Evolutionary conservation across 208 protist species (phyloP).

Genomic region (Spongospora subterranea): DNA sequence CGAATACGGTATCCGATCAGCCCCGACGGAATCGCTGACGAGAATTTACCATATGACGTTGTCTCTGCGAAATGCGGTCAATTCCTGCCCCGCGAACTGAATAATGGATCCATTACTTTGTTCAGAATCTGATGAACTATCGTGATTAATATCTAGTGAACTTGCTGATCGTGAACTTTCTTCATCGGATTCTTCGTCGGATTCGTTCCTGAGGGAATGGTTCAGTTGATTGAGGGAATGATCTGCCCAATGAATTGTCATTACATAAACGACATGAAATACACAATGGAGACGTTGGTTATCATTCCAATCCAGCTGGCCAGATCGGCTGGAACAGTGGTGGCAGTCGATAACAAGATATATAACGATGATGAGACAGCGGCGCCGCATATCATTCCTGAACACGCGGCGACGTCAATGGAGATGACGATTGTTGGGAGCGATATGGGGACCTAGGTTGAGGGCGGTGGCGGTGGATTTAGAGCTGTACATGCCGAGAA

Average conservation of each 20-base stretch:
- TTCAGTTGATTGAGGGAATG: neutral
- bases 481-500: neutral
- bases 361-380: neutral
- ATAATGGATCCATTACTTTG: too few species aligned
- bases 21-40: neutral
- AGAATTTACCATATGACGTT: neutral
- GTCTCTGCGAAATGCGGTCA: too few species aligned
- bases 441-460: neutral
- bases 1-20: conserved; percentile 1
- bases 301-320: neutral
- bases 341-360: neutral
- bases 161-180: too few species aligned
- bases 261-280: neutral
- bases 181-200: too few species aligned
- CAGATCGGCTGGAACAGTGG: neutral
- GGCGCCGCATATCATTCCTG: neutral
- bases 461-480: neutral
- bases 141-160: too few species aligned
- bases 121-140: too few species aligned
- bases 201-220: neutral
- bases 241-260: neutral
- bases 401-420: too few species aligned
- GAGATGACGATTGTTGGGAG: too few species aligned
- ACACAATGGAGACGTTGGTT: neutral
- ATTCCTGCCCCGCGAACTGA: too few species aligned